Conservation (phyloP, 2,329 filamentous ascomycete species). For the Pestalotiopsis fici region DNA sequence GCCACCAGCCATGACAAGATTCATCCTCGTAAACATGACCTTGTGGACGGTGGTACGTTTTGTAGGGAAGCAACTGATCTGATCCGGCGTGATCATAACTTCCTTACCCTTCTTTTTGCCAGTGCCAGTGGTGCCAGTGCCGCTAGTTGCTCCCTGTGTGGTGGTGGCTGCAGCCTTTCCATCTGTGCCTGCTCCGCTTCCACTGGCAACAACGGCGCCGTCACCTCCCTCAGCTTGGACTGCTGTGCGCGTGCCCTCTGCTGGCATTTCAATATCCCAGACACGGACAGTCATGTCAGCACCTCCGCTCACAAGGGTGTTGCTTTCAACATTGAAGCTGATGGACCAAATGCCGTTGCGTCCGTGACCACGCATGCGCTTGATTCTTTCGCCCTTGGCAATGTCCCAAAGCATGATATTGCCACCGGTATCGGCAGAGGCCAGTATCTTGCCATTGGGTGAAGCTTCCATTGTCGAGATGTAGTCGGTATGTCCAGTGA, state of each 20-base stretch:
- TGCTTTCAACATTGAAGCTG: slow-evolving; percentile 91
- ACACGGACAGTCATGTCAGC: slow-evolving; percentile 90
- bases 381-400: slow-evolving; percentile 80
- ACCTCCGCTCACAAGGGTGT: slow-evolving; percentile 84
- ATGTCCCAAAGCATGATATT: slow-evolving; percentile 96
- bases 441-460: slow-evolving; percentile 86
- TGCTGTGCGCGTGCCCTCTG: slow-evolving; percentile 51
- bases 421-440: slow-evolving; percentile 84
- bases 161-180: slow-evolving; percentile 33
- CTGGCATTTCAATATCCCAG: slow-evolving; percentile 83
- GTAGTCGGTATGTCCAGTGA: slow-evolving; percentile 87
- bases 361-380: slow-evolving; percentile 90
- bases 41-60: slow-evolving; percentile 96
- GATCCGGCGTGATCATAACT: slow-evolving; percentile 85
- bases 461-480: slow-evolving; percentile 84
- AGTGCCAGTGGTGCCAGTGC: slow-evolving; percentile 27
- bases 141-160: slow-evolving; percentile 27
- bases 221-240: slow-evolving; percentile 37
- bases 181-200: slow-evolving; percentile 38
- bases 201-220: slow-evolving; percentile 40
- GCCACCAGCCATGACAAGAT: slow-evolving; percentile 84
- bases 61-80: slow-evolving; percentile 91
- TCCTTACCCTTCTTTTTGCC: slow-evolving; percentile 82
- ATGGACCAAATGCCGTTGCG: slow-evolving; percentile 94
- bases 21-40: slow-evolving; percentile 93